A percentile compares a stretch with the other conserved stretches of the same genome.
phyloP scores from a whole-genome alignment of 2,329 filamentous ascomycete genomes.

The Helicocarpus griseus region DNA sequence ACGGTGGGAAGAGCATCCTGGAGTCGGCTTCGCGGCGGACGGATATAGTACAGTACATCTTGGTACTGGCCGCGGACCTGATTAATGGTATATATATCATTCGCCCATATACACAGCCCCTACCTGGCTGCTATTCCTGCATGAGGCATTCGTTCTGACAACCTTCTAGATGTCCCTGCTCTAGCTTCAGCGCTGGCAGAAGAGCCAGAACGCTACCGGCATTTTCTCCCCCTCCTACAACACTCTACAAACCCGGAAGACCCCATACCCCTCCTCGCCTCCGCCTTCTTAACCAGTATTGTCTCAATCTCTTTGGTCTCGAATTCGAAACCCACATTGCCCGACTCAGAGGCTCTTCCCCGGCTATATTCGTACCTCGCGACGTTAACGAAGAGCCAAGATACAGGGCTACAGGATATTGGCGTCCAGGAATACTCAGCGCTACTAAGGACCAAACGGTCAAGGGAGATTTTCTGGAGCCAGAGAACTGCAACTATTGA shows the following conservation, averaged over 20 bases:
- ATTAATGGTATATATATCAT: conserved; percentile 58
- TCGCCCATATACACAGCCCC: neutral
- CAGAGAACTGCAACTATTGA: conserved; percentile 75
- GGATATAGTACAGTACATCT: conserved; percentile 89
- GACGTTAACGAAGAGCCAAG: conserved; percentile 69
- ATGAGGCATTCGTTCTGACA: neutral
- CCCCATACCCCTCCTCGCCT: conserved; percentile 78
- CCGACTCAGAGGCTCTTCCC: conserved; percentile 68
- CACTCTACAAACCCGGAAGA: conserved; percentile 77
- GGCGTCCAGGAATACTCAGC: conserved; percentile 86
- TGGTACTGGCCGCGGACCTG: conserved; percentile 80
- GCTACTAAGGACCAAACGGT: conserved; percentile 63
- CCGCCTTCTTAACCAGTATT: conserved; percentile 73
- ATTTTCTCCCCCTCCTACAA: conserved; percentile 74
- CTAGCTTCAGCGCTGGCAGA: conserved; percentile 68
- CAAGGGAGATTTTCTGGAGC: conserved; percentile 80
- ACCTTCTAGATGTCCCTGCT: conserved; percentile 59
- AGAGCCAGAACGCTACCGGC: conserved; percentile 60
- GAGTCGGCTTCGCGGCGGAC: conserved; percentile 75
- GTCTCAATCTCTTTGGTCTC: conserved; percentile 55
- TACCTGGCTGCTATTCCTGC: no score
- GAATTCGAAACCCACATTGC: conserved; percentile 48
- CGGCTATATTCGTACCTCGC: conserved; percentile 80
- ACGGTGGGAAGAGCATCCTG: conserved; percentile 61
- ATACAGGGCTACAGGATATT: conserved; percentile 89